Evolutionary conservation across 2,329 filamentous ascomycete species (phyloP), one percentile per base, ranked within the genome.

Genomic region (Huntiella moniliformis): DNA sequence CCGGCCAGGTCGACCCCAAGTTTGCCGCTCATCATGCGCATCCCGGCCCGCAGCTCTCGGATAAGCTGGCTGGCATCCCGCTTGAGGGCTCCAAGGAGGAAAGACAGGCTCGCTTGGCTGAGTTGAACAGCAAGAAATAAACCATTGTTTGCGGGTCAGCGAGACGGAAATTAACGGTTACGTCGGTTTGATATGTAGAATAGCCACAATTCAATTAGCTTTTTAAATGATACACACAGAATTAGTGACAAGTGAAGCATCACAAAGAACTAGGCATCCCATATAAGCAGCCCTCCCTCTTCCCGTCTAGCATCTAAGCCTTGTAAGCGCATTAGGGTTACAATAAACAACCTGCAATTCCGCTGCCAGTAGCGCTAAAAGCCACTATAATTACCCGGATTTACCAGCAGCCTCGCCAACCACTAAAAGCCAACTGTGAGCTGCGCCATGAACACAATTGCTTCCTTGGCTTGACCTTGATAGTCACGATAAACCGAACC

Each of bases 51-150:
- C 74, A 63, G 22, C 54, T 75, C 18, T 63, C 70, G 13, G 60
- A 73, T 51, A 34, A 35, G 11, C 64, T 68, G 50, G 67, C 75
- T 62, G 67, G 67, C 12, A 60, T 61, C 32, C 57, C 69, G 43
- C 58, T 70, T 57, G 73, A 78, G 62, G 75, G 73, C 12, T 74
- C 70, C 49, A 80, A 79, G 61, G 78, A 81, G 58, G 79, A 84
- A 55, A 71, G 79, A 45, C 64, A 69, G 55, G 74, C 70, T 10
- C 77, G 73, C 58, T 76, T 74, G 50, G 64, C 75, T 57, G 73
- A 73, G 55, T 54, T 84, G 59, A 83, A 83, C 66, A 28, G 22
- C 22, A 74, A 51, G 38, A 50, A 79, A 56, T 62, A 60, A 47
- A 41, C 8, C 8, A 16, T 38, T 13, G 37, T 38, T 16, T 38